Base-by-base conservation (phyloP, 2,329 filamentous ascomycete species). In the Pseudonectria buxi region DNA sequence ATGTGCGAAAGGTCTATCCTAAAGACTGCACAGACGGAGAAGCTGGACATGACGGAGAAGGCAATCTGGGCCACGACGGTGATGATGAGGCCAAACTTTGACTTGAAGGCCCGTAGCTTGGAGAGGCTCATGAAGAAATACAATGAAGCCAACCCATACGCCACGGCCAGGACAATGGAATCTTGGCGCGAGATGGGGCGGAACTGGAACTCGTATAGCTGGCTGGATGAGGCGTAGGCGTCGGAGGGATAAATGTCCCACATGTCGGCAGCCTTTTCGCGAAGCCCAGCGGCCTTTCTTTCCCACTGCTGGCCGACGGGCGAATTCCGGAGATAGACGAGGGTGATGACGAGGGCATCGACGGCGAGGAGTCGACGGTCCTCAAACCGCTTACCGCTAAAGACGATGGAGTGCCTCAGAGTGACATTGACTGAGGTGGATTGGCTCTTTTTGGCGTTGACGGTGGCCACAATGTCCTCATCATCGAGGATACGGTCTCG, bases 171-270 rank as follows among this genome's bases (percentile, higher is more conserved):
- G 26, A 81, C 65, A 15, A 78, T 50, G 32, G 78, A 74, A 54
- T 89, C 85, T 39, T 72, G 67, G 12, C 71, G 57, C 11, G 83
- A 86, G 50, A 89, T 76, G 7, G 84, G 84, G 22, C 77, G 78
- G 53, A 87, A 87, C 40, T 82, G 81, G 53, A 89, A 89, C 57
- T 89, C 81, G 54, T 86, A 88, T 2, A 87, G 67, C 36, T 79
- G 76, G 46, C 72, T 81, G 16, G 63, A 59, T 15, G 62, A 62
- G 24, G 72, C 67, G 14, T 61, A 62, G 7, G 76, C 78, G 44
- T 78, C 68, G 1, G 65, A 52, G 2, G 81, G 79, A 47, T 84
- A 84, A 2, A 86, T 65, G 13, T 73, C 71, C 78, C 83, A 87
- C 39, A 72, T 68, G 24, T 70, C 58, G 2, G 63, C 58, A 36